phyloP scores from a whole-genome alignment of 805 yeast species.

The Barnettozyma botsteinii region DNA sequence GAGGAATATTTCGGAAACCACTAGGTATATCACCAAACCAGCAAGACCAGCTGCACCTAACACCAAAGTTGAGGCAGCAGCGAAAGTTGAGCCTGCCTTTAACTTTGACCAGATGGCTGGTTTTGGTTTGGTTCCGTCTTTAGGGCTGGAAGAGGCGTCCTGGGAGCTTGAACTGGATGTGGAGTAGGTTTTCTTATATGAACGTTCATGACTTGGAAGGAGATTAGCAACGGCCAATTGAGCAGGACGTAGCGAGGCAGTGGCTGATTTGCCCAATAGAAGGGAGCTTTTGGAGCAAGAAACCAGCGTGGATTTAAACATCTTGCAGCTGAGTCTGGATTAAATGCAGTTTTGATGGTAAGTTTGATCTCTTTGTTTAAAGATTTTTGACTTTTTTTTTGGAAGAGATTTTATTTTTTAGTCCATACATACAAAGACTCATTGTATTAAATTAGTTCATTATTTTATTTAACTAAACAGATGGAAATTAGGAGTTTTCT shows the following conservation, averaged over 20 bases:
- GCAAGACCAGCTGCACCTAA: conserved; percentile 67
- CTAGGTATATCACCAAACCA: conserved; percentile 61
- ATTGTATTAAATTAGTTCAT: not conserved
- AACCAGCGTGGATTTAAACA: not conserved
- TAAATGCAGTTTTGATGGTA: not conserved
- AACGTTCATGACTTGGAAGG: not conserved
- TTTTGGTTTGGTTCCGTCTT: conserved; percentile 2
- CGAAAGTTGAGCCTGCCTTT: conserved; percentile 54
- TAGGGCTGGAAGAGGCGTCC: conserved; percentile 1
- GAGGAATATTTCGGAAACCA: conserved; percentile 72
- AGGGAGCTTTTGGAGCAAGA: not conserved
- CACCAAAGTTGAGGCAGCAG: conserved; percentile 55
- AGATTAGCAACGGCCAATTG: not conserved
- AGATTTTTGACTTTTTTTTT: not conserved
- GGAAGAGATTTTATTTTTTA: too few relatives aligned
- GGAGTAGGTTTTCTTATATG: not conserved
- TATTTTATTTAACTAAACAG: not conserved
- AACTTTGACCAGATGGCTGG: conserved; percentile 39
- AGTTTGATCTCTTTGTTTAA: not conserved
- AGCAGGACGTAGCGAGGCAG: not conserved
- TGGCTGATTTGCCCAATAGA: not conserved
- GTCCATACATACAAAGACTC: not conserved
- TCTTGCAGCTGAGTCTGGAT: not conserved
- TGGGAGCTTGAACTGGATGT: conserved; percentile 7
- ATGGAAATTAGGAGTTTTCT: not conserved